Conservation (phyloP, 2,329 filamentous ascomycete species). For the Aspergillus fumigatiaffinis region DNA sequence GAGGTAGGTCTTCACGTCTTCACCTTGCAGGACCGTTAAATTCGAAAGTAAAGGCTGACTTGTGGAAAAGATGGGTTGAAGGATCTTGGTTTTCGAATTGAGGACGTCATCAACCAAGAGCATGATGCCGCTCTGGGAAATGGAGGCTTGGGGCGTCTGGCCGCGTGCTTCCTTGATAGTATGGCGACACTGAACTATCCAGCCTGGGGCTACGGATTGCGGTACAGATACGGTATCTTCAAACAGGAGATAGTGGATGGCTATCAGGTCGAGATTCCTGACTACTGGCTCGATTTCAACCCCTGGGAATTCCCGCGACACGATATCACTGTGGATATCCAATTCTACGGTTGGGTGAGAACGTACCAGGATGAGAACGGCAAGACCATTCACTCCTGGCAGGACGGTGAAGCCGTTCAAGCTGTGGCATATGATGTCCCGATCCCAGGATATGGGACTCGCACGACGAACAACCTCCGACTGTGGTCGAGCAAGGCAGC, state of each 20-base stretch:
- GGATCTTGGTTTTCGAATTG: constrained; percentile 93
- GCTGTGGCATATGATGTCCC: constrained; percentile 91
- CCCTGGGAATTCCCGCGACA: constrained; percentile 98
- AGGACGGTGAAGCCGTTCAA: constrained; percentile 86
- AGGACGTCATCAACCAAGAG: constrained; percentile 91
- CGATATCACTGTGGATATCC: constrained; percentile 92
- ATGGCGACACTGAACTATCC: constrained; percentile 91
- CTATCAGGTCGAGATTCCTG: constrained; percentile 95
- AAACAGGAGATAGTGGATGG: constrained; percentile 98
- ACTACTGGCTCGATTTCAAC: constrained; percentile 99
- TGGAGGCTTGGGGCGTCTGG: constrained; percentile 87
- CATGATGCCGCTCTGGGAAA: constrained; percentile 96
- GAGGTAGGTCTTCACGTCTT: constrained; percentile 54
- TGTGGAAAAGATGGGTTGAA: constrained; percentile 64
- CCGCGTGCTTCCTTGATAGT: constrained; percentile 95
- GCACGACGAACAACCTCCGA: constrained; percentile 91
- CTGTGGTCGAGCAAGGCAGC: constrained; percentile 98
- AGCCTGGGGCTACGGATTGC: constrained; percentile 93
- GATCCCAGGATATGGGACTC: constrained; percentile 84
- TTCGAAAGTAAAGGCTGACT: constrained; percentile 12
- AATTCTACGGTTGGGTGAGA: constrained; percentile 86
- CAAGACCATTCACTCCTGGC: constrained; percentile 73
- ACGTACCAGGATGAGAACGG: constrained; percentile 72
- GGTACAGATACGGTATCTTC: constrained; percentile 97
- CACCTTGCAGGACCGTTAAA: constrained; percentile 4